Conservation (phyloP, 1,284 basidiomycete genomes). For the Albatrellus sp. region DNA sequence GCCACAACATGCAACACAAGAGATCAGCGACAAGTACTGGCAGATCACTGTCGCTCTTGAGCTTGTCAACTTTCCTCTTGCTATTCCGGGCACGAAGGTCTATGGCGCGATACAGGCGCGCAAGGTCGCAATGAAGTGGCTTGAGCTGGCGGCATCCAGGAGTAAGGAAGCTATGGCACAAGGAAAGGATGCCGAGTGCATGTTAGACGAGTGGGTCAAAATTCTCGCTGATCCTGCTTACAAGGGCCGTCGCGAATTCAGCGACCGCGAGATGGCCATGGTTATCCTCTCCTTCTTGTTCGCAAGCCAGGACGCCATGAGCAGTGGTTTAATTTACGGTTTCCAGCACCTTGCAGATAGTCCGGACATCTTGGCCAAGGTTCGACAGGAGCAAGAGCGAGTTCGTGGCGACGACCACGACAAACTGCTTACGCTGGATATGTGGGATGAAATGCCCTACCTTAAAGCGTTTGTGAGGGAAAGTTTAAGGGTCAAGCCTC, state of each 20-base stretch:
- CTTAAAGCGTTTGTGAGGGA: constrained; percentile 89
- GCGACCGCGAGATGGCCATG: constrained; percentile 92
- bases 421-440: constrained; percentile 77
- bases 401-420: constrained; percentile 75
- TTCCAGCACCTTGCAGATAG: constrained; percentile 95
- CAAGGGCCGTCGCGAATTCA: constrained; percentile 81
- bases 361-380: constrained; percentile 81
- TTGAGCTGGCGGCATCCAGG: constrained; percentile 68
- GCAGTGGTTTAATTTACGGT: constrained; percentile 82
- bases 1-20: constrained; percentile 61
- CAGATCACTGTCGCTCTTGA: constrained; percentile 89
- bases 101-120: constrained; percentile 91
- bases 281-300: constrained; percentile 95
- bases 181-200: constrained; percentile 76
- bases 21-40: constrained; percentile 95
- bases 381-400: constrained; percentile 84
- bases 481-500: constrained; percentile 81
- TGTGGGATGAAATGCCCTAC: constrained; percentile 90
- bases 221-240: constrained; percentile 60
- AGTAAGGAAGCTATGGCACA: constrained; percentile 80
- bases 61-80: constrained; percentile 97
- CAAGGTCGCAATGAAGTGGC: constrained; percentile 79
- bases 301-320: constrained; percentile 98
- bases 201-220: constrained; percentile 88
- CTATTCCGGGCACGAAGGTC: constrained; percentile 93